Percentiles rank a stretch among this genome's conserved stretches.
Evolutionary conservation across 129 eudicot genomes (phyloP).

Genomic region (Silybum marianum): DNA sequence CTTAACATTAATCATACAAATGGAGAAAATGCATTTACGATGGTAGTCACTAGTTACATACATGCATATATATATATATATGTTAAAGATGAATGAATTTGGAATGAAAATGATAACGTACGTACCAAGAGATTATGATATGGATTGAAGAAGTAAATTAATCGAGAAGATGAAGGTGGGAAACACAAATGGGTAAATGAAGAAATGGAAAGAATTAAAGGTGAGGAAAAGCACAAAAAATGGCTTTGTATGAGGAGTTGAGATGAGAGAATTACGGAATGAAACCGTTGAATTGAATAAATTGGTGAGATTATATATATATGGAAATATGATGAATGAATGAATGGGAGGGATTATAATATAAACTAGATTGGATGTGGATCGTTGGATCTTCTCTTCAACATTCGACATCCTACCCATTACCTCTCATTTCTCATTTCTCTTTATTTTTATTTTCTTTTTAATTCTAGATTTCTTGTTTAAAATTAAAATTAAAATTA

Average conservation of each 20-base stretch:
- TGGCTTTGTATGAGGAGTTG: conserved; percentile 20
- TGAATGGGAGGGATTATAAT: conserved; percentile 29
- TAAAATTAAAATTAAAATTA: too few species aligned
- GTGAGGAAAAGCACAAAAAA: conserved; percentile 19
- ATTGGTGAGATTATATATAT: too few species aligned
- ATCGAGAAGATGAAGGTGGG: conserved; percentile 17
- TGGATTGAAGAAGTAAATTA: conserved; percentile 13
- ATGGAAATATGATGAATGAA: too few species aligned
- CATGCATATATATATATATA: too few species aligned
- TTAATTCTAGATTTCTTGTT: too few species aligned
- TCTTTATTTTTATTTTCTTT: not conserved
- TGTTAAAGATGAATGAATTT: too few species aligned
- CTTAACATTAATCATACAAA: not conserved
- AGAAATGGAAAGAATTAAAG: conserved; percentile 15
- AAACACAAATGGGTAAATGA: conserved; percentile 14
- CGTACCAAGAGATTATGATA: not conserved
- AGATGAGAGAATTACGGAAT: conserved; percentile 31
- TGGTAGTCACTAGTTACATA: too few species aligned
- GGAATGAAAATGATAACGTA: not conserved
- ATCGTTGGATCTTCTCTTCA: conserved; percentile 20
- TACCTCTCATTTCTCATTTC: too few species aligned
- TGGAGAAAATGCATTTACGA: too few species aligned
- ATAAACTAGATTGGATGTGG: not conserved
- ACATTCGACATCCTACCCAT: conserved; percentile 10
- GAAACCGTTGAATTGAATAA: not conserved